A percentile compares a stretch with the other conserved stretches of the same genome.
Evolutionary conservation across 2,329 filamentous ascomycete genomes (phyloP).

Genomic region (Ophiostoma himal-ulmi): DNA sequence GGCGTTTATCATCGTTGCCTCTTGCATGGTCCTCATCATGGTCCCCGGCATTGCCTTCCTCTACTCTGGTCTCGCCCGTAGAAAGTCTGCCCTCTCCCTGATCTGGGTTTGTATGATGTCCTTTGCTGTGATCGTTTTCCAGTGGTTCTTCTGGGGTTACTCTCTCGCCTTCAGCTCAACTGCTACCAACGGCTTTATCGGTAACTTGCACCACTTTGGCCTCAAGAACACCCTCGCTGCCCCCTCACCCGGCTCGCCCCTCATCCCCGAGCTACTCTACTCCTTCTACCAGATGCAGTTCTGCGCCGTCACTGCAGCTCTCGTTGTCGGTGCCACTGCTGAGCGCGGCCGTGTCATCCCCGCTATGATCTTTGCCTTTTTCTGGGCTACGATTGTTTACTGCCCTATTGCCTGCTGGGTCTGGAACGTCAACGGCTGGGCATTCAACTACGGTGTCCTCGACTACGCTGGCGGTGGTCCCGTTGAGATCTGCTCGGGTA

Average conservation of each 20-base stretch:
- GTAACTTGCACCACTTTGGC: conserved; percentile 82
- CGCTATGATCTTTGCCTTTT: conserved; percentile 90
- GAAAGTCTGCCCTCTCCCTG: conserved; percentile 94
- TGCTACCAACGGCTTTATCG: conserved; percentile 84
- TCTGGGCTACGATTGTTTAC: conserved; percentile 96
- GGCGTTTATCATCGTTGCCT: conserved; percentile 83
- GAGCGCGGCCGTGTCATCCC: conserved; percentile 91
- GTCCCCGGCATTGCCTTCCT: conserved; percentile 93
- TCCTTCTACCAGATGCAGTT: conserved; percentile 99
- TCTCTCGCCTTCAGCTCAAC: conserved; percentile 83
- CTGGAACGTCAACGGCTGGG: conserved; percentile 95
- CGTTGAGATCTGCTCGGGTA: conserved; percentile 92
- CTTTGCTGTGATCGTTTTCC: conserved; percentile 84
- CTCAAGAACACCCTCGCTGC: conserved; percentile 74
- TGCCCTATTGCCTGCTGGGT: conserved; percentile 95
- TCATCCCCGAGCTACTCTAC: conserved; percentile 85
- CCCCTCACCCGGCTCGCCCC: conserved; percentile 81
- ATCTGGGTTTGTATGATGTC: conserved; percentile 98
- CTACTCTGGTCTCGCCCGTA: conserved; percentile 92
- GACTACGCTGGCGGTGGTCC: conserved; percentile 96
- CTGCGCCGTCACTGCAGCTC: conserved; percentile 84
- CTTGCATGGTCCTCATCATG: conserved; percentile 95
- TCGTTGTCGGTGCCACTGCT: conserved; percentile 85
- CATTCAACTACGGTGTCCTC: conserved; percentile 79
- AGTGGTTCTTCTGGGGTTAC: conserved; percentile 99